These are phyloP conservation scores for Apocynum venetum DNA, from an alignment of 257 asterid genomes.

Conservation along the genomic window DNA sequence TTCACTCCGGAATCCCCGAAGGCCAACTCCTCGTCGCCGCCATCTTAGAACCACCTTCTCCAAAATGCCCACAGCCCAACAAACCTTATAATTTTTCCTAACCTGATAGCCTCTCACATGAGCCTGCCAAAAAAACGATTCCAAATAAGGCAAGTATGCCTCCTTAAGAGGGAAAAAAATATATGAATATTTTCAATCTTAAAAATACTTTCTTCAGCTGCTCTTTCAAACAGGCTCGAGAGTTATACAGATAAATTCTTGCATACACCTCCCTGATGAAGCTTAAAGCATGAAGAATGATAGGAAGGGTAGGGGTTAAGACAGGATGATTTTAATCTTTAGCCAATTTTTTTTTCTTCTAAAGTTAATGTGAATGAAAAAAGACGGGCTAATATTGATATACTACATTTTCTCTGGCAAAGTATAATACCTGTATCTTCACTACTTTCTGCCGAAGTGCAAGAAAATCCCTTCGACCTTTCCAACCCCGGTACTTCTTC, in stretches of 20 bases:
- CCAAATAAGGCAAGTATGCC: slow-evolving; percentile 9
- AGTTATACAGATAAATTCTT: background rate
- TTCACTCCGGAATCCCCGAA: slow-evolving; percentile 71
- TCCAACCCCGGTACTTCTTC: slow-evolving; percentile 88
- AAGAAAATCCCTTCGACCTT: slow-evolving; percentile 82
- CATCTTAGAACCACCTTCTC: slow-evolving; percentile 90
- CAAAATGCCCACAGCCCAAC: slow-evolving; percentile 93
- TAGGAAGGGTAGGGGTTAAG: no score
- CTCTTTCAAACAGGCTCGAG: background rate
- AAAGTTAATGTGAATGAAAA: background rate
- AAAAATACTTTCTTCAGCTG: background rate
- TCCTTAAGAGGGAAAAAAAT: background rate
- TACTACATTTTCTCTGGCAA: background rate
- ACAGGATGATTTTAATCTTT: background rate
- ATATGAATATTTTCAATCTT: background rate
- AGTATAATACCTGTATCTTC: slow-evolving; percentile 72
- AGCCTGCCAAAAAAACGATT: slow-evolving; percentile 48
- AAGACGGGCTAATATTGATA: background rate
- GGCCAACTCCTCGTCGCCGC: slow-evolving; percentile 81
- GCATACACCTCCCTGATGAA: background rate
- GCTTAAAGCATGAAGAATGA: background rate
- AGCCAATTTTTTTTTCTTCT: background rate
- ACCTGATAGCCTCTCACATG: slow-evolving; percentile 94
- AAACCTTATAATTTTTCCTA: slow-evolving; percentile 64
- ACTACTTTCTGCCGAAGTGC: slow-evolving; percentile 85